Evolutionary conservation across 495 filamentous ascomycete species (phyloP).

Genomic region (Annulohypoxylon maeteangense): DNA sequence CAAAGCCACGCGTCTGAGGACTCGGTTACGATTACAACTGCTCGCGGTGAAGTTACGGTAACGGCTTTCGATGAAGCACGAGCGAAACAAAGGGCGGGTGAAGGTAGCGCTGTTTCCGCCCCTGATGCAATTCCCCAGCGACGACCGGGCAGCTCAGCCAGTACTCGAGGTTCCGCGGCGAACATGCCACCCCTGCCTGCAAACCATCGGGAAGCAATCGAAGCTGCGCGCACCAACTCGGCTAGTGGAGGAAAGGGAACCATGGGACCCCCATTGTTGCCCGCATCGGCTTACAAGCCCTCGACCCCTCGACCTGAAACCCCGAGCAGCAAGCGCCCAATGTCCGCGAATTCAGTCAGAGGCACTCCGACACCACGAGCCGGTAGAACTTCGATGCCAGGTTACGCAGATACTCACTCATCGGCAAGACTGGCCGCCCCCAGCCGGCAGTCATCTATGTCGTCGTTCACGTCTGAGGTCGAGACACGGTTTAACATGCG

Average conservation of each 20-base stretch:
- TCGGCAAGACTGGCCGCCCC: constrained; percentile 49
- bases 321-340: constrained; percentile 60
- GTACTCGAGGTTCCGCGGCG: constrained; percentile 55
- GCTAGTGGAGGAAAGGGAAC: constrained; percentile 57
- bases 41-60: constrained; percentile 40
- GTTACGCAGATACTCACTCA: constrained; percentile 55
- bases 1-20: constrained; percentile 18
- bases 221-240: constrained; percentile 72
- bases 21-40: constrained; percentile 23
- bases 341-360: constrained; percentile 50
- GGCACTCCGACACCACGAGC: constrained; percentile 57
- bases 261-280: constrained; percentile 89
- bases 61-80: constrained; percentile 42
- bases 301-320: constrained; percentile 73
- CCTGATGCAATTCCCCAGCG: constrained; percentile 45
- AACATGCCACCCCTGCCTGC: constrained; percentile 76
- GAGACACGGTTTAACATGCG: constrained; percentile 88
- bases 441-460: constrained; percentile 83
- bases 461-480: constrained; percentile 93
- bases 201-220: constrained; percentile 85
- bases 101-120: constrained; percentile 27
- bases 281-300: constrained; percentile 78
- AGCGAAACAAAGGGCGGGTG: constrained; percentile 48
- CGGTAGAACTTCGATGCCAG: constrained; percentile 46
- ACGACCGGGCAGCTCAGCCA: constrained; percentile 77